Base-by-base conservation (phyloP, 371 early-diverging fungal genomes). In the Lichtheimia ornata region DNA sequence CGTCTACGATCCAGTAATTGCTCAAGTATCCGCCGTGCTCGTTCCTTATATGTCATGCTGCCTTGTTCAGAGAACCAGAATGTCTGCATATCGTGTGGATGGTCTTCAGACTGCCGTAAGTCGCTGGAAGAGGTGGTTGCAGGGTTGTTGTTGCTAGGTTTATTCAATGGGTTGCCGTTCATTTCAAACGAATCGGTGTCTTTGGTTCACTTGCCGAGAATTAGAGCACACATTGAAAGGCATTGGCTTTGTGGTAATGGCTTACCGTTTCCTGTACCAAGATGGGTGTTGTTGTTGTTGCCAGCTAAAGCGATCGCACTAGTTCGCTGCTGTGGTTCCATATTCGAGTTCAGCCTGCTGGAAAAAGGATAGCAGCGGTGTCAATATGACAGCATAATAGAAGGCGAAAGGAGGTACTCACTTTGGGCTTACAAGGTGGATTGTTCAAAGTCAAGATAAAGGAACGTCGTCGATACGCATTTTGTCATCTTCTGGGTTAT, bases 301-400 rank as follows among this genome's bases (percentile, higher is more conserved):
- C 57, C 63, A n/a, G 43, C 30, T 35, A 63, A 51, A 13, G 57
- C 63, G 30, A 56, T 62, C 30, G 51, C 63, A 22, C 63, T 57
- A 9, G 47, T 20, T 9, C 56, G 45, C 22, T 57, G 52, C 30
- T 59, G 59, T 35, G 35, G 35, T 35, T 35, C 35, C 35, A 11
- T 35, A 35, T 35, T 35, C 35, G 35, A 35, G 35, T 35, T 35
- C 35, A 35, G 35, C 11, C 35, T 35, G 35, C 11, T 35, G 9
- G 9, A 35, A 35, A 2, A 35, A 35, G 9, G 35, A 22, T 35
- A 35, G 2, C 35, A 35, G 35, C 35, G 11, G 35, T 35, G 35
- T 35, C 35, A 35, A 35, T 35, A 35, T 5, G 35, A 35, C 35
- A 35, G 7, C 7, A 28, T 11, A 6, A 35, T 35, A 35, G 35